Percentiles rank a stretch among this genome's conserved stretches.
These are phyloP conservation scores for Boletus pseudo-olivaceus DNA, from an alignment of 768 basidiomycete genomes.

Conservation along the genomic window DNA sequence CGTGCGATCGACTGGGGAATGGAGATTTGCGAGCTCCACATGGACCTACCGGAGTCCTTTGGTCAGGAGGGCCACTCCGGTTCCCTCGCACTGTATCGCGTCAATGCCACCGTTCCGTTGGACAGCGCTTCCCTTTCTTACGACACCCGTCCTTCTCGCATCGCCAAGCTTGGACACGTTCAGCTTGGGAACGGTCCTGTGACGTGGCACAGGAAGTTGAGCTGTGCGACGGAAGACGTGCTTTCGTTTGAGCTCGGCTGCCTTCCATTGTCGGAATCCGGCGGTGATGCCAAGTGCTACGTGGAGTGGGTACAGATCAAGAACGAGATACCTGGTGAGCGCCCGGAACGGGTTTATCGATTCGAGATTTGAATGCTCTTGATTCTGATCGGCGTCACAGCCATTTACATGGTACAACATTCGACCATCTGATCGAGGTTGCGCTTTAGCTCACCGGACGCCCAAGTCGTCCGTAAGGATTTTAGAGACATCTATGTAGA, in stretches of 20 bases:
- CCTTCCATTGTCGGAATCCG: conserved; percentile 3
- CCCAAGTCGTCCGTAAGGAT: no score
- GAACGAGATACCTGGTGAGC: conserved; percentile 9
- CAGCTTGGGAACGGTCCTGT: background rate
- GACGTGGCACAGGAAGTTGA: conserved; percentile 11
- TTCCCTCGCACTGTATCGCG: background rate
- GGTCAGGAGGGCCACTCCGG: background rate
- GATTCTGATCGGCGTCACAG: conserved; percentile 1
- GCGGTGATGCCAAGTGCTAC: conserved; percentile 2
- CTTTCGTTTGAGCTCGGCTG: conserved; percentile 14
- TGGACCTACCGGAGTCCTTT: background rate
- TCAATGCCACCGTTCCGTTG: background rate
- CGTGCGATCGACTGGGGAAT: background rate
- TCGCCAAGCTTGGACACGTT: background rate
- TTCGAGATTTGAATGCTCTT: background rate
- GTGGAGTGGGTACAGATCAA: conserved; percentile 17
- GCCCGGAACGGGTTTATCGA: no score
- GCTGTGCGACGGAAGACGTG: conserved; percentile 7
- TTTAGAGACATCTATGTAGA: no score
- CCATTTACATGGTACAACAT: conserved; percentile 11
- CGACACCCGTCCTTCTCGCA: background rate
- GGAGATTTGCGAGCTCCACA: background rate
- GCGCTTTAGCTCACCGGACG: no score
- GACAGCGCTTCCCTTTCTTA: background rate
- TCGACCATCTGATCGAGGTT: conserved; percentile 2